Evolutionary conservation across 148 eudicot species (phyloP).

Genomic region (Nepenthes mirabilis): DNA sequence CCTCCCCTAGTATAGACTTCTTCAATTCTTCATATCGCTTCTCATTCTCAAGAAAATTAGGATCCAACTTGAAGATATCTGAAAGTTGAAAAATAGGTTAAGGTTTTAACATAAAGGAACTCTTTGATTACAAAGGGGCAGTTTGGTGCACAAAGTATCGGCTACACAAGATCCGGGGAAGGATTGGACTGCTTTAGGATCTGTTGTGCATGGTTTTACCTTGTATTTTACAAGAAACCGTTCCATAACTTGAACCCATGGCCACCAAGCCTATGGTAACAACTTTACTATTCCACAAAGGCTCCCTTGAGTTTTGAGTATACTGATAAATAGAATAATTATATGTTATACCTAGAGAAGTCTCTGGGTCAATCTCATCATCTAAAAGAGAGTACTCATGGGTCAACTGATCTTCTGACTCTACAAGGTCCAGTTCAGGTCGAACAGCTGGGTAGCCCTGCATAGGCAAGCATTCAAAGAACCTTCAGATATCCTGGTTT

Average conservation of each 20-base stretch:
- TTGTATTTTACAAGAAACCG: no score
- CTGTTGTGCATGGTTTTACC: no score
- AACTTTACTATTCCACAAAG: no score
- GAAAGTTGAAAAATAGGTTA: constrained; percentile 11
- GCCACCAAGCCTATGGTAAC: no score
- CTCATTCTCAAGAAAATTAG: constrained; percentile 71
- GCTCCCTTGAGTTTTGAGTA: no score
- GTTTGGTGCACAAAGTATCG: no score
- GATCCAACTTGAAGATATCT: constrained; percentile 83
- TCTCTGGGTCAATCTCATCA: constrained; percentile 70
- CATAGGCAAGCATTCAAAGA: constrained; percentile 8
- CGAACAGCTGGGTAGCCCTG: constrained; percentile 93
- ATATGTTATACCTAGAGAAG: constrained; percentile 44
- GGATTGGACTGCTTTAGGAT: no score
- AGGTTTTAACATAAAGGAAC: constrained; percentile 1
- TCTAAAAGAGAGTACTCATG: constrained; percentile 63
- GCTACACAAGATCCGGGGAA: no score
- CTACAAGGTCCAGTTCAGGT: constrained; percentile 88
- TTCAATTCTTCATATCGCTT: constrained; percentile 72
- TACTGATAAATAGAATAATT: background rate
- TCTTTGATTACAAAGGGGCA: no score
- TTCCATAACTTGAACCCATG: no score
- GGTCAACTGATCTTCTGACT: constrained; percentile 82
- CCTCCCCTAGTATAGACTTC: constrained; percentile 76
- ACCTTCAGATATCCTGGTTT: background rate